Evolutionary conservation across 805 yeast genomes (phyloP), one percentile per base, ranked within the genome.

Genomic region (Candida morakotiae): DNA sequence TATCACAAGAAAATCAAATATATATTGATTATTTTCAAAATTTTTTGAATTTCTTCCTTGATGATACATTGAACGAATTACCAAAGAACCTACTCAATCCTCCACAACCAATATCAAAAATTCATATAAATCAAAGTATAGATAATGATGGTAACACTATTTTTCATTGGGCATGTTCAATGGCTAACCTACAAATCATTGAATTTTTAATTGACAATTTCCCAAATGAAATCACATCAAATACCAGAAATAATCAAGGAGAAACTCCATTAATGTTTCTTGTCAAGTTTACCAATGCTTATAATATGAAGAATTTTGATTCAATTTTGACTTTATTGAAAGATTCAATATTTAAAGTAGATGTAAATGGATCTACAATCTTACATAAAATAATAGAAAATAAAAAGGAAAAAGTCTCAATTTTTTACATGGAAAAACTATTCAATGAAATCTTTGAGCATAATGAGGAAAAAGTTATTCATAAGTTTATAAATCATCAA

Each of bases 81-180:
- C 71, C 71, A 1, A 45, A 64, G 17, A 64, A 73, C 36, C 52
- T 80, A 19, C 55, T 67, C 21, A 60, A 67, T 35, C 83, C 85
- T 5, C 89, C 91, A 1, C 61, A 66, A 25, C 72, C 73, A 7
- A 40, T 64, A 2, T 44, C 53, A n/a, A 75, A 77, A 48, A 77
- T 86, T 25, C 74, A 78, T 41, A 69, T 89, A 35, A 93, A 87
- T 52, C 86, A 87, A 23, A 81, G 96, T 1, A 85, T 94, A 31
- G 99, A 94, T 60, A 94, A 86, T 48, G 78, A 83, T 40, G 97
- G 98, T 0, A 93, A 93, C 54, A 83, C 96, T 0, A 87, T 96
- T 0, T 69, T 93, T 40, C 99, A 93, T 60, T 86, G 98, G 94
- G 94, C 97, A 3, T 81, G 97, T 11, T 86, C 97, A 0, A 71